Percentiles rank a stretch among this genome's conserved stretches.
Evolutionary conservation across 768 basidiomycete genomes (phyloP).

Genomic region (Mycena galopus): DNA sequence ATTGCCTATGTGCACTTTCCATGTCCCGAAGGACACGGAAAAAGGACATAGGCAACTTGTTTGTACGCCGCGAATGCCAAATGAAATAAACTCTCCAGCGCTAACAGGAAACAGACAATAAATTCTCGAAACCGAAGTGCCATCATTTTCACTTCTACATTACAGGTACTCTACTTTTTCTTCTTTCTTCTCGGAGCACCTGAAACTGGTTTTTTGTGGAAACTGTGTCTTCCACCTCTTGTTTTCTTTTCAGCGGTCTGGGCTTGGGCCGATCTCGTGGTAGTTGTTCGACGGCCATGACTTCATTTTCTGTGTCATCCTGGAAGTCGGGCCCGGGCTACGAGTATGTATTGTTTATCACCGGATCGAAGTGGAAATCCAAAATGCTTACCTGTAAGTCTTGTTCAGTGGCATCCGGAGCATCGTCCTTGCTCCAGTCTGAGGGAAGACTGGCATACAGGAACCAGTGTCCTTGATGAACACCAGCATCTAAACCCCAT

Average conservation of each 20-base stretch:
- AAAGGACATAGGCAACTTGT: no score
- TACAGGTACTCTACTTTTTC: no score
- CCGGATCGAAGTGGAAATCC: background rate
- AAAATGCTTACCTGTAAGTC: background rate
- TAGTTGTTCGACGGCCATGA: background rate
- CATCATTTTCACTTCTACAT: no score
- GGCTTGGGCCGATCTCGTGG: background rate
- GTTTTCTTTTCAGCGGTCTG: background rate
- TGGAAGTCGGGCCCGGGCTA: background rate
- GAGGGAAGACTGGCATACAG: conserved; percentile 11
- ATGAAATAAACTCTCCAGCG: no score
- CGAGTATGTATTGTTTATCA: background rate
- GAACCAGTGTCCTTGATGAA: conserved; percentile 39
- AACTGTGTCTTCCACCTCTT: background rate
- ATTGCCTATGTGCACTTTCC: no score
- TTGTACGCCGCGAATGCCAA: no score
- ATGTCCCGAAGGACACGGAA: no score
- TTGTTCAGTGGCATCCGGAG: background rate
- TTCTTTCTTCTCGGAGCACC: no score
- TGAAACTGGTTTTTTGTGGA: background rate
- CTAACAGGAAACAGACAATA: no score
- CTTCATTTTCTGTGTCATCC: background rate
- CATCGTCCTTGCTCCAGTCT: background rate
- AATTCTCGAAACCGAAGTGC: no score
- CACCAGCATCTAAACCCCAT: conserved; percentile 43